Base-by-base conservation (phyloP, 164 flowering plant species). In the Euptelea pleiosperma region DNA sequence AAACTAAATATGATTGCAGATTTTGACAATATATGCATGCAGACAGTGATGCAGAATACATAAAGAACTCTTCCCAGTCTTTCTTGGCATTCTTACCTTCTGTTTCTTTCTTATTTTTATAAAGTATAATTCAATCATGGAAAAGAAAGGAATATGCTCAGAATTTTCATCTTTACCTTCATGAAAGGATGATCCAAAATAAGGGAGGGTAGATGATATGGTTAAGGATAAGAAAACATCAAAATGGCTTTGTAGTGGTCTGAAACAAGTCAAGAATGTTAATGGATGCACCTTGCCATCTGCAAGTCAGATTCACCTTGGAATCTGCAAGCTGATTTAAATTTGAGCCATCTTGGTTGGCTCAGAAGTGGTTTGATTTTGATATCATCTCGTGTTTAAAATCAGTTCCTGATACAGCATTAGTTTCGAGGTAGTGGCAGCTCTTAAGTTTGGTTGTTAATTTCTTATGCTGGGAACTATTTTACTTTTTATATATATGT, bases 161-260 rank as follows among this genome's bases (percentile, higher is more conserved):
- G 6, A 25, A 10, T 47, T 26, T 25, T n/a, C 52, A 9, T 25
- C 2, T 47, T 47, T 40, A 40, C 43, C 6, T 40, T 1, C 43
- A 14, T 40, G n/a, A 40, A 47, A 24, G 52, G 30, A 47, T 25
- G 52, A 11, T 26, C 29, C 52, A 47, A 12, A n/a, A n/a, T n/a
- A n/a, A n/a, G n/a, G n/a, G n/a, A 26, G 29, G 29, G 12, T 12
- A 4, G 31, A 10, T 4, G 29, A 14, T 47, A 25, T 14, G 24
- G n/a, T 47, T 25, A n/a, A 22, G 31, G 14, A 47, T 47, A 47
- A 25, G 30, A 24, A 21, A 24, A 22, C 31, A 7, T 46, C 8
- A n/a, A 22, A 22, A 46, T 22, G 6, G 12, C 12, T 11, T 46
- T n/a, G 6, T 9, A 12, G 29, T 25, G 50, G 26, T 24, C 29